These are phyloP conservation scores for Mytilinidion resinicola DNA, from an alignment of 495 filamentous ascomycete species.

Conservation along the genomic window DNA sequence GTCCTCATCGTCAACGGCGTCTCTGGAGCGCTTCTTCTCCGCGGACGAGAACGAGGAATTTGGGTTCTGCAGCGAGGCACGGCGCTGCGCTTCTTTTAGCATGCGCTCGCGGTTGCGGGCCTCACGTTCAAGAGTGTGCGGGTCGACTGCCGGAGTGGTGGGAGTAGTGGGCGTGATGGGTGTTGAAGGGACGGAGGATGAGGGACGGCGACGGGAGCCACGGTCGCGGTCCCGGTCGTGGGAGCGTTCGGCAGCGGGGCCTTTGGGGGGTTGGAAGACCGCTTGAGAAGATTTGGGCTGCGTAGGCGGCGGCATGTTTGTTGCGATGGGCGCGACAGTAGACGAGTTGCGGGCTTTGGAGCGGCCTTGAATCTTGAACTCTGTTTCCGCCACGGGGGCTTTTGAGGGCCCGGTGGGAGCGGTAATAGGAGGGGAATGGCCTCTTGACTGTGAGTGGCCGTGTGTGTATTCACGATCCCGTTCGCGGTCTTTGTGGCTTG, in stretches of 20 bases:
- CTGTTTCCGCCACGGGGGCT: conserved; percentile 14
- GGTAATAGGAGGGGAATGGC: conserved; percentile 22
- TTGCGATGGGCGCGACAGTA: conserved; percentile 9
- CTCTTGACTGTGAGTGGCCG: conserved; percentile 3
- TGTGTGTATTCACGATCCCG: conserved; percentile 12
- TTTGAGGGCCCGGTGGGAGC: conserved; percentile 37
- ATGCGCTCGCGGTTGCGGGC: conserved; percentile 68
- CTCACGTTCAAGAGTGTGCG: conserved; percentile 70
- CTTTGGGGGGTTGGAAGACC: conserved; percentile 24
- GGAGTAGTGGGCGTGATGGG: conserved; percentile 9
- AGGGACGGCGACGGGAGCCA: conserved; percentile 10
- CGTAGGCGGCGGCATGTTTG: conserved; percentile 17
- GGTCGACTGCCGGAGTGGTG: conserved; percentile 41
- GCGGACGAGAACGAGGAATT: background rate
- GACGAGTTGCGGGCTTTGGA: conserved; percentile 6
- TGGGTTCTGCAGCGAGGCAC: conserved; percentile 30
- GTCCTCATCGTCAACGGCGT: conserved; percentile 1
- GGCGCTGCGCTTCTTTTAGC: conserved; percentile 69
- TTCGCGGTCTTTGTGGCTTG: conserved; percentile 27
- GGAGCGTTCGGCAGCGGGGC: conserved; percentile 22
- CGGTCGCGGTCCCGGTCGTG: conserved; percentile 1
- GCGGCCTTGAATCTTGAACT: conserved; percentile 36
- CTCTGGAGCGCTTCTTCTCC: background rate
- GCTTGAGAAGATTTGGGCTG: conserved; percentile 8
- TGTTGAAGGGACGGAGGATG: background rate